A percentile compares a stretch with the other conserved stretches of the same genome.
Conservation (phyloP, 257 asterid genomes). For the Forsythia viridissima region DNA sequence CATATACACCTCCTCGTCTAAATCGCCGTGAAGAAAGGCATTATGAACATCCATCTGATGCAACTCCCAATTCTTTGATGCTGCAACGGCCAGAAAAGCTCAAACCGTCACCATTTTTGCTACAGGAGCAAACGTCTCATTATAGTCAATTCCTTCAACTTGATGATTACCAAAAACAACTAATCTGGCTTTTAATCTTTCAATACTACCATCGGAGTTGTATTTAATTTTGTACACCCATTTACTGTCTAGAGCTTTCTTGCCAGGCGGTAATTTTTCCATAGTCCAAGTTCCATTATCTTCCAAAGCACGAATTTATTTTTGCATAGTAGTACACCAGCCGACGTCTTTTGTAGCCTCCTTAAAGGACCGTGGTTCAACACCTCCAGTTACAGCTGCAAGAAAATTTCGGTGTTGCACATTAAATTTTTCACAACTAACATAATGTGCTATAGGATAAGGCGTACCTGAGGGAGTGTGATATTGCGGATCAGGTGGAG, state of each 20-base stretch:
- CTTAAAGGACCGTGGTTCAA: background rate
- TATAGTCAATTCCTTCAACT: conserved; percentile 17
- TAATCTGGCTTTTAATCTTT: background rate
- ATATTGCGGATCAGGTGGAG: background rate
- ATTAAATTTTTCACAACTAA: conserved; percentile 12
- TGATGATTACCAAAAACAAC: conserved; percentile 6
- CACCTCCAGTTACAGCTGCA: background rate
- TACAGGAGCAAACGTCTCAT: background rate
- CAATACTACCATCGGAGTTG: background rate
- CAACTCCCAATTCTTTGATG: background rate
- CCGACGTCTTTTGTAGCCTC: background rate
- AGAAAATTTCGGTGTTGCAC: background rate
- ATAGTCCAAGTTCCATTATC: conserved; percentile 2
- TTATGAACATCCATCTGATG: conserved; percentile 28
- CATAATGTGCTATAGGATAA: background rate
- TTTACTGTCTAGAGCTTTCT: conserved; percentile 1
- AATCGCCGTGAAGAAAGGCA: background rate
- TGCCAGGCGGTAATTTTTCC: background rate
- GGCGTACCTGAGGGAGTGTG: conserved; percentile 9
- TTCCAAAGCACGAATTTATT: conserved; percentile 12
- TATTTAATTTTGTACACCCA: conserved; percentile 26
- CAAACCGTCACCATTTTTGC: conserved; percentile 9
- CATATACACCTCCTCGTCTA: conserved; percentile 22
- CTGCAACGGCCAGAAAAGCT: background rate
- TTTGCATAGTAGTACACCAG: background rate